Evolutionary conservation across 352 stramenopile genomes (phyloP).

Genomic region (Pythium biforme): DNA sequence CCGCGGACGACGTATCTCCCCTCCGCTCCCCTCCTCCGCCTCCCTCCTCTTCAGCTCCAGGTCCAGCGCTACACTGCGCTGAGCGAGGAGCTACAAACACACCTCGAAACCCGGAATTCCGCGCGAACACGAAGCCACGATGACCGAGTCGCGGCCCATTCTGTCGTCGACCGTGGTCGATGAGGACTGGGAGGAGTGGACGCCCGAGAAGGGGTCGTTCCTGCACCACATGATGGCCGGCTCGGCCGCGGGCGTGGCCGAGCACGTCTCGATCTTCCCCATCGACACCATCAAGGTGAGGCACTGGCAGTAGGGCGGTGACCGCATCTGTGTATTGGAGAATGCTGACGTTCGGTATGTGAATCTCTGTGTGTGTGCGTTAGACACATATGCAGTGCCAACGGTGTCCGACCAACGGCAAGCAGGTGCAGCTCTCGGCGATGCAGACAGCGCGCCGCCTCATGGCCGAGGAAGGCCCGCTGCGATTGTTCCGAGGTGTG

Average conservation of each 20-base stretch:
- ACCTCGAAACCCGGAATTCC: not conserved
- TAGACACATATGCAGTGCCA: conserved; percentile 97
- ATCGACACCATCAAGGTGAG: conserved; percentile 87
- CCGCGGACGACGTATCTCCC: not conserved
- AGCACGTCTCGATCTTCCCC: conserved; percentile 98
- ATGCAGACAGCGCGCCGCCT: conserved; percentile 62
- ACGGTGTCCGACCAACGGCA: conserved; percentile 65
- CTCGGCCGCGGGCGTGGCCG: conserved; percentile 93
- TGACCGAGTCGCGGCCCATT: conserved; percentile 25
- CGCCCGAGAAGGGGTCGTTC: conserved; percentile 92
- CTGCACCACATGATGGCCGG: conserved; percentile 94
- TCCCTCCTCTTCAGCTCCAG: too few relatives aligned
- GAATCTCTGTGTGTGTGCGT: not conserved
- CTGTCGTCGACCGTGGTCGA: conserved; percentile 40
- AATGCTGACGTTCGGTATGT: not conserved
- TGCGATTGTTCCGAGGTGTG: conserved; percentile 91
- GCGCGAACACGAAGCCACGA: not conserved
- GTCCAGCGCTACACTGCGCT: too few relatives aligned
- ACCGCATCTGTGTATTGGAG: not conserved
- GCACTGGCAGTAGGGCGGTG: not conserved
- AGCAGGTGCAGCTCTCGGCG: conserved; percentile 52
- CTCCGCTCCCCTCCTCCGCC: not conserved
- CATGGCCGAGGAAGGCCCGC: conserved; percentile 60
- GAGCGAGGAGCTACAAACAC: not conserved
- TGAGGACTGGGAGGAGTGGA: conserved; percentile 94